Percentiles rank a stretch among this genome's conserved stretches.
Evolutionary conservation across 768 basidiomycete genomes (phyloP).

Genomic region (Lactarius pseudohatsudake): DNA sequence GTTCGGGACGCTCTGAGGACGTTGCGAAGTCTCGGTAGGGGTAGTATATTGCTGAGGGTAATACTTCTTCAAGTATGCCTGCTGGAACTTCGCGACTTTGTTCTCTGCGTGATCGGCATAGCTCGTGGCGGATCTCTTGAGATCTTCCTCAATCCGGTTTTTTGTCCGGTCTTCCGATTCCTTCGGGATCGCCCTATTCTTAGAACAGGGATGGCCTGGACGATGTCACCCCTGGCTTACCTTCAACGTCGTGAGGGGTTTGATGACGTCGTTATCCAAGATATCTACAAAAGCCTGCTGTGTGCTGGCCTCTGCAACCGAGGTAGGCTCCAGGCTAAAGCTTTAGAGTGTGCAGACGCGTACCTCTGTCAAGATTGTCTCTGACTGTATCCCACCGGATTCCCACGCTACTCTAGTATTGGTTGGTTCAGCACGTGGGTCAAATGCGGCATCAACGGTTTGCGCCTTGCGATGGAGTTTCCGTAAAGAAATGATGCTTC

Average conservation of each 20-base stretch:
- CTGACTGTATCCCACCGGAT: neutral
- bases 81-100: neutral
- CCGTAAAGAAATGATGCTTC: neutral
- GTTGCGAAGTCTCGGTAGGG: neutral
- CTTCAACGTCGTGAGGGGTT: neutral
- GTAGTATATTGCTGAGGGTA: neutral
- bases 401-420: neutral
- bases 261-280: neutral
- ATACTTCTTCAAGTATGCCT: neutral
- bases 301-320: neutral
- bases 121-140: neutral
- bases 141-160: neutral
- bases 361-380: neutral
- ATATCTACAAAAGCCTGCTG: neutral
- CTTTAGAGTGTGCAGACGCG: neutral
- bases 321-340: neutral
- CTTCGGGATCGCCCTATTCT: neutral
- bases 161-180: neutral
- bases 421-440: neutral
- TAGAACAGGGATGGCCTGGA: neutral
- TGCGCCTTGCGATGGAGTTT: neutral
- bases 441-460: neutral
- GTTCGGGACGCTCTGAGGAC: neutral
- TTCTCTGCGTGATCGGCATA: neutral
- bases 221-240: neutral